Percentiles rank a stretch among this genome's conserved stretches.
Evolutionary conservation across 805 yeast genomes (phyloP).

Genomic region (Metschnikowia continentalis): DNA sequence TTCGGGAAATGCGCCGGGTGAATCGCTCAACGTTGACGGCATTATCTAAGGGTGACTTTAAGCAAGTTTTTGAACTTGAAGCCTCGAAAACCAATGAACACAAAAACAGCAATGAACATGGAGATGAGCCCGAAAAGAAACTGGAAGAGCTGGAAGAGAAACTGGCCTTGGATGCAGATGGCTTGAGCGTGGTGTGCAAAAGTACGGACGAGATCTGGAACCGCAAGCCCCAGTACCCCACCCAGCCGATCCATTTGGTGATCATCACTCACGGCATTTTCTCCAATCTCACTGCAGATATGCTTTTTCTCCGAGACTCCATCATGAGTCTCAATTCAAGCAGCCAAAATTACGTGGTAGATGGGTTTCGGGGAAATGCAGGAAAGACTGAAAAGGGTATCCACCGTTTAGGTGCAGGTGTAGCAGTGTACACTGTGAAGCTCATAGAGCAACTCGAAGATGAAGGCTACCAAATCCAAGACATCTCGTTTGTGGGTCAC

Average conservation of each 20-base stretch:
- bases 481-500: slow-evolving; percentile 41
- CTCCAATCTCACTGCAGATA: slow-evolving; percentile 42
- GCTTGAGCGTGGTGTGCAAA: slow-evolving; percentile 22
- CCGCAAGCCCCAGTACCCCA: slow-evolving; percentile 17
- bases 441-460: slow-evolving; percentile 22
- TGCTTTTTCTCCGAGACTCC: slow-evolving; percentile 38
- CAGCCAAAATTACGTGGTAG: slow-evolving; percentile 32
- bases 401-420: slow-evolving; percentile 31
- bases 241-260: slow-evolving; percentile 35
- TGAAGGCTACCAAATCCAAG: slow-evolving; percentile 17
- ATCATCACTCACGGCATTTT: slow-evolving; percentile 43
- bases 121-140: not conserved
- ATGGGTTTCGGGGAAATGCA: slow-evolving; percentile 39
- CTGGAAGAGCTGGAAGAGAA: not conserved
- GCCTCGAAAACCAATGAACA: slow-evolving; percentile 11
- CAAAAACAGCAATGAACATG: not conserved
- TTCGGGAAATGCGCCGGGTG: slow-evolving; percentile 29
- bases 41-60: slow-evolving; percentile 16
- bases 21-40: slow-evolving; percentile 20
- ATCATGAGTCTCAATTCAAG: slow-evolving; percentile 16
- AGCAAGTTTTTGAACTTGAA: slow-evolving; percentile 2
- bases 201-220: slow-evolving; percentile 35
- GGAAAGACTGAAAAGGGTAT: slow-evolving; percentile 42
- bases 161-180: not conserved
- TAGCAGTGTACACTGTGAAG: slow-evolving; percentile 26